A percentile compares a stretch with the other conserved stretches of the same genome.
These are phyloP conservation scores for Fusarium xylarioides DNA, from an alignment of 2,329 filamentous ascomycete species.

Conservation along the genomic window DNA sequence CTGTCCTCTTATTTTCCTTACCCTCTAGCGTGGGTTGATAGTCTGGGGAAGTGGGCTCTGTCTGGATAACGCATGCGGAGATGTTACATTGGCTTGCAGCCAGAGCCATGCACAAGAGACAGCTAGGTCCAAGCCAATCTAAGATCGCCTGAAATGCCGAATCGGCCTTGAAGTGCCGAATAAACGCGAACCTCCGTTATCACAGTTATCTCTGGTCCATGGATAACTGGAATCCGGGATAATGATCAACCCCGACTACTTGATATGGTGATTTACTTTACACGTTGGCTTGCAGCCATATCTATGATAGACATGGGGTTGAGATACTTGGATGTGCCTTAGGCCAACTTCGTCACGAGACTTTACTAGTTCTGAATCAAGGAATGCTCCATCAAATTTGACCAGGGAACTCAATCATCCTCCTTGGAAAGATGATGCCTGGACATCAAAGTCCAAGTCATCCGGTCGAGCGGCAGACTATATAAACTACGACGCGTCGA, in stretches of 20 bases:
- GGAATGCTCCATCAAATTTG: background rate
- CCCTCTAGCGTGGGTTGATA: background rate
- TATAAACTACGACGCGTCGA: background rate
- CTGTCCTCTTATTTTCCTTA: background rate
- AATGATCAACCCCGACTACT: background rate
- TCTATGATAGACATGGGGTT: background rate
- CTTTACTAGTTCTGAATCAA: background rate
- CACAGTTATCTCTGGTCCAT: background rate
- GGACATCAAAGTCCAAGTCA: background rate
- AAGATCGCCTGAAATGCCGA: background rate
- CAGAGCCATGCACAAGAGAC: background rate
- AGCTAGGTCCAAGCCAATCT: too few species aligned
- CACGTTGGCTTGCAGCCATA: background rate
- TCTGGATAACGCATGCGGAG: background rate
- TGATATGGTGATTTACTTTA: too few species aligned
- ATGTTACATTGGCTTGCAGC: background rate
- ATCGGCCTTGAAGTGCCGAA: background rate
- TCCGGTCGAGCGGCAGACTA: conserved; percentile 7
- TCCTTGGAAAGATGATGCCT: background rate
- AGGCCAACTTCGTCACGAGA: rapidly evolving
- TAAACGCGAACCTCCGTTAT: background rate
- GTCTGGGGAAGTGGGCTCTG: conserved; percentile 1
- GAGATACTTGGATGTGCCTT: rapidly evolving
- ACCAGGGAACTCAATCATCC: background rate
- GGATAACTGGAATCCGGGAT: background rate